Base-by-base conservation (phyloP, 1,139 yeast species). In the Lodderomyces elongisporus region DNA sequence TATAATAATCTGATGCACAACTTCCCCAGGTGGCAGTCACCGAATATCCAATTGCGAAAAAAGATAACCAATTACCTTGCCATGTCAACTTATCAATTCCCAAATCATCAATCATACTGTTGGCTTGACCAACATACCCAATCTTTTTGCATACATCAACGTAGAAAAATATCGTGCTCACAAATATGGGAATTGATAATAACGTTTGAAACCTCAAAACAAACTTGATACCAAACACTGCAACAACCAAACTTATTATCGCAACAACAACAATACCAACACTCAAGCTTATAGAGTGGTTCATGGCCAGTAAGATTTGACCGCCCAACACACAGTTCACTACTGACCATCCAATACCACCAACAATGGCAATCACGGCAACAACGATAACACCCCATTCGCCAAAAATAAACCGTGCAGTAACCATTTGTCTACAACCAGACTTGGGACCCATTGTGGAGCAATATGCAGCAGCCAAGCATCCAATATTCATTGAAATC, bases 21-120 rank as follows among this genome's bases (percentile, higher is more conserved):
- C 89, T 81, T 23, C 94, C 93, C 96, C 96, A 88, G 1, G 95
- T 85, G 1, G 89, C 75, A 3, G 96, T 85, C 29, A 82, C 78
- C 21, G 95, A 80, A 49, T 84, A 85, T 22, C 82, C 70, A 31
- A 85, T 62, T 1, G 89, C 74, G 49, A 85, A 85, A 54, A 79
- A 83, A 12, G 85, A 73, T 18, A 87, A 54, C 75, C 85, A 77
- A 51, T 77, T 74, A 6, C 94, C 95, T 32, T 68, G 66, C 9
- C 51, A 40, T 4, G 70, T 60, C 8, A 58, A 52, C 1, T 64
- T 37, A 10, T 25, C 25, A 10, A 15, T 24, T 10, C 9, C 25
- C 21, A 31, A 14, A 9, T 18, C 20, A 4, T 5, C 6, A 3
- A 71, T 70, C 13, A 50, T 46, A 14, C 76, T 62, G 30, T 57